Percentiles rank a stretch among this genome's conserved stretches.
phyloP scores from a whole-genome alignment of 1,284 basidiomycete genomes.

The Tilletia walkeri region DNA sequence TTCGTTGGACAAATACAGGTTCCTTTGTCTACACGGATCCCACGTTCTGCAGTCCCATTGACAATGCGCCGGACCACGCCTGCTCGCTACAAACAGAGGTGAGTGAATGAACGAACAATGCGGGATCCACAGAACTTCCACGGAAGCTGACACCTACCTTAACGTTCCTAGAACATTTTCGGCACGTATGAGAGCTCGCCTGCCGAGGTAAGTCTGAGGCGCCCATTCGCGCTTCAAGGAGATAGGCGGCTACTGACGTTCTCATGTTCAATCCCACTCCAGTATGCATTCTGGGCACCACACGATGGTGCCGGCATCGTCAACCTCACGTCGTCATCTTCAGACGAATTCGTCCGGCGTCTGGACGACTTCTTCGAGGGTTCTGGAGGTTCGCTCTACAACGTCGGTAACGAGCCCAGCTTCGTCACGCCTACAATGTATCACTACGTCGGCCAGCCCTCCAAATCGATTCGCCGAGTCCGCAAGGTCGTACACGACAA shows the following conservation, averaged over 20 bases:
- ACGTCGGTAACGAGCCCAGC: too few species aligned
- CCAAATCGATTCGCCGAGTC: constrained; percentile 31
- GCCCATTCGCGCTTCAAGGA: too few species aligned
- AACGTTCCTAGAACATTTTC: constrained; percentile 24
- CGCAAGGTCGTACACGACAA: constrained; percentile 33
- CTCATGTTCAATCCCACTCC: too few species aligned
- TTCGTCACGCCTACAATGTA: too few species aligned
- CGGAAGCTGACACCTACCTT: too few species aligned
- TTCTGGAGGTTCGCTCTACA: constrained; percentile 30
- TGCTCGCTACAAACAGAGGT: constrained; percentile 40
- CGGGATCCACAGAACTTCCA: too few species aligned
- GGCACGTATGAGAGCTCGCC: constrained; percentile 40
- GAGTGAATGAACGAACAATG: too few species aligned
- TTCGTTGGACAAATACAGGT: too few species aligned
- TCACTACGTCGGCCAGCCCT: constrained; percentile 26
- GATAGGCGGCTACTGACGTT: too few species aligned
- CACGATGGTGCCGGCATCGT: constrained; percentile 43
- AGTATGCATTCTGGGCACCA: constrained; percentile 41
- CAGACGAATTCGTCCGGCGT: constrained; percentile 34
- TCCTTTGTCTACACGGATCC: constrained; percentile 24
- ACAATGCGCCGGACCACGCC: constrained; percentile 28
- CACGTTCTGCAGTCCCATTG: constrained; percentile 30
- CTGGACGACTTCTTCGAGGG: constrained; percentile 43
- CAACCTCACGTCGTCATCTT: constrained; percentile 27
- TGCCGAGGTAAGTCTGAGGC: constrained; percentile 25